Evolutionary conservation across 371 early-diverging fungal genomes (phyloP), one percentile per base, ranked within the genome.

Genomic region (Apophysomyces sp.): DNA sequence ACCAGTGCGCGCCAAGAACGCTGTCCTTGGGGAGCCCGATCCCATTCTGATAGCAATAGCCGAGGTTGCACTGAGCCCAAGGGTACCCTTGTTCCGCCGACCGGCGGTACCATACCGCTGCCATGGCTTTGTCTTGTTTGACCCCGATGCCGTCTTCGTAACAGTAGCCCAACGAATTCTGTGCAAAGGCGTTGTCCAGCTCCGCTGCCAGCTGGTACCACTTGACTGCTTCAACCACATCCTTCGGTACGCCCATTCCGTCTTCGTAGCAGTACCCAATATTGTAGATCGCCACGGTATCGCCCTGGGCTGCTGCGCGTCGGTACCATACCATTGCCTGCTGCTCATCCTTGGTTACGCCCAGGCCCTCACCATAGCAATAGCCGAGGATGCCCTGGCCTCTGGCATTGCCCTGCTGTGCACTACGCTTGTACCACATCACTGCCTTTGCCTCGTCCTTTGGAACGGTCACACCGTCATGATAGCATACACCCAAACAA

Each of bases 261-360:
- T 91, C 88, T 68, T 93, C 91, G 66, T 92, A 93, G 60, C 92
- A 91, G 66, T 91, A 87, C 0, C 90, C 94, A 44, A 93, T 80
- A 53, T 93, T 92, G 76, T 90, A 91, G 71, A 91, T 88, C 15
- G 90, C 88, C 1, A 91, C 91, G 0, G 86, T 82, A 52, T 86
- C 83, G 24, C 83, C 84, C 57, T 84, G 85, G 15, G 67, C 74
- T 0, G 93, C 90, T 4, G 89, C 82, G 1, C 78, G 72, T 13
- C 73, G 70, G 65, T 89, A 93, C 88, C 89, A 92, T 55, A 77
- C 77, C 59, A 92, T 80, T 7, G 93, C 92, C 60, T 77, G 70
- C 8, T 68, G 67, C 18, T 87, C 82, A 67, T 93, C 83, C 54
- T 83, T 84, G 28, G 80, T 79, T 0, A 92, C 86, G 4, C 94